Evolutionary conservation across 192 early-diverging fungal species (phyloP).

Genomic region (Phycomyces blakesleeanus): DNA sequence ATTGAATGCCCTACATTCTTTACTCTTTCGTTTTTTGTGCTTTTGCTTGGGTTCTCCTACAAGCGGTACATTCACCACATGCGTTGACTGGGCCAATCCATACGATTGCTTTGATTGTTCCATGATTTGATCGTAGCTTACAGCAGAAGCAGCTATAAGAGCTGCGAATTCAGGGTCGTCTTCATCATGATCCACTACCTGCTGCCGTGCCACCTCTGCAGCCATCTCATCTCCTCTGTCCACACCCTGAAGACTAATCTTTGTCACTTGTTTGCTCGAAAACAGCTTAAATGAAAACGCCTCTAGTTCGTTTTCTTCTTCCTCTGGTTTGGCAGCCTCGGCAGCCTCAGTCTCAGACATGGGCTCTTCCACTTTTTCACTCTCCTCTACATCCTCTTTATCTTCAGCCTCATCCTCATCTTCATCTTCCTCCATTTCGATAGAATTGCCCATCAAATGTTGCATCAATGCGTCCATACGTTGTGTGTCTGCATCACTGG

Average conservation of each 20-base stretch:
- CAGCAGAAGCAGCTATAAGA: neutral
- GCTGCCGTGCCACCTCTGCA: conserved; percentile 18
- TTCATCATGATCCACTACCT: conserved; percentile 24
- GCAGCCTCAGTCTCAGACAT: neutral
- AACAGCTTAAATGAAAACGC: conserved; percentile 24
- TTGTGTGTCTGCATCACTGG: neutral
- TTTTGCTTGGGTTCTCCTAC: neutral
- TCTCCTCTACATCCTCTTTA: neutral
- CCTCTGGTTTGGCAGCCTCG: neutral
- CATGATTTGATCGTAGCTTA: conserved; percentile 23
- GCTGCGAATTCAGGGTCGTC: conserved; percentile 20
- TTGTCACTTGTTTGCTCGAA: conserved; percentile 16
- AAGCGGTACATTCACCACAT: conserved; percentile 13
- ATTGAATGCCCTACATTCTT: conserved; percentile 23
- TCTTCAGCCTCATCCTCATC: too few relatives aligned
- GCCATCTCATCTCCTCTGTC: conserved; percentile 4
- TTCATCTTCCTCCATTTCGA: neutral
- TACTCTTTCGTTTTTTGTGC: conserved; percentile 23
- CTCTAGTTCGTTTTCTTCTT: conserved; percentile 9
- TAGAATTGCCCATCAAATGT: conserved; percentile 9
- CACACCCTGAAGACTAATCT: conserved; percentile 16
- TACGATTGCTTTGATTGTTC: conserved; percentile 25
- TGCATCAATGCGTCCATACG: conserved; percentile 17
- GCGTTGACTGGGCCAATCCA: conserved; percentile 9
- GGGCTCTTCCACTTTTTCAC: neutral